Evolutionary conservation across 2,329 filamentous ascomycete genomes (phyloP).

Genomic region (Pseudodiploospora longispora): DNA sequence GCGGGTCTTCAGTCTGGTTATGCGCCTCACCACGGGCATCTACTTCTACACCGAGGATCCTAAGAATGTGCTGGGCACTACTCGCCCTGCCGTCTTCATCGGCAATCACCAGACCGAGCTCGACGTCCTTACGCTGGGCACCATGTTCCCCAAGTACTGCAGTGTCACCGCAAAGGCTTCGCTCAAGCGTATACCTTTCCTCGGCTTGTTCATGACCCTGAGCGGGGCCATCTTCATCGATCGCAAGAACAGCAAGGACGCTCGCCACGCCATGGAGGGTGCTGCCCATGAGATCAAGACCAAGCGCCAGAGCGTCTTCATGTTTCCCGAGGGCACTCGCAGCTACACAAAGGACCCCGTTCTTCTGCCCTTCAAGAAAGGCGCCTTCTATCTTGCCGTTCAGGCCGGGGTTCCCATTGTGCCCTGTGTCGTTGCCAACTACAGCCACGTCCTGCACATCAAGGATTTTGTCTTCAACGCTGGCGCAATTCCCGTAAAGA

Average conservation of each 20-base stretch:
- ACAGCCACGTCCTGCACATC: constrained; percentile 62
- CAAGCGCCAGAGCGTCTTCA: constrained; percentile 69
- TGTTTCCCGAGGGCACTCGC: constrained; percentile 88
- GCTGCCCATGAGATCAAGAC: constrained; percentile 72
- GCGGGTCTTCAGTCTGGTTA: constrained; percentile 70
- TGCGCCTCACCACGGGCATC: constrained; percentile 68
- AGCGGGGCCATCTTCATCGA: constrained; percentile 94
- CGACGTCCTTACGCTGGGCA: constrained; percentile 84
- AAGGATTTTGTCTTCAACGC: constrained; percentile 57
- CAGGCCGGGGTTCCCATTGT: constrained; percentile 92
- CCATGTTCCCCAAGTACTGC: constrained; percentile 84
- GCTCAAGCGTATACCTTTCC: constrained; percentile 68
- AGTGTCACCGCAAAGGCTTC: constrained; percentile 88
- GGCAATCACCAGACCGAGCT: constrained; percentile 96
- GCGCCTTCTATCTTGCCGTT: constrained; percentile 90
- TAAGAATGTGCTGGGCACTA: constrained; percentile 50
- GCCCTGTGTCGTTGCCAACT: constrained; percentile 74
- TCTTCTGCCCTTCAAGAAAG: constrained; percentile 96
- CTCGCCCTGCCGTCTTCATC: constrained; percentile 80
- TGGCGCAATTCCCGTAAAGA: constrained; percentile 67
- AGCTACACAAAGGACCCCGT: constrained; percentile 77
- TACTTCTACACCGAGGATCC: constrained; percentile 67
- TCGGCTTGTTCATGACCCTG: constrained; percentile 91
- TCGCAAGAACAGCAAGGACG: constrained; percentile 73
- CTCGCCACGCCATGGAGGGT: constrained; percentile 74